Evolutionary conservation across 2,329 filamentous ascomycete genomes (phyloP).

Genomic region (Phialemoniopsis sp.): DNA sequence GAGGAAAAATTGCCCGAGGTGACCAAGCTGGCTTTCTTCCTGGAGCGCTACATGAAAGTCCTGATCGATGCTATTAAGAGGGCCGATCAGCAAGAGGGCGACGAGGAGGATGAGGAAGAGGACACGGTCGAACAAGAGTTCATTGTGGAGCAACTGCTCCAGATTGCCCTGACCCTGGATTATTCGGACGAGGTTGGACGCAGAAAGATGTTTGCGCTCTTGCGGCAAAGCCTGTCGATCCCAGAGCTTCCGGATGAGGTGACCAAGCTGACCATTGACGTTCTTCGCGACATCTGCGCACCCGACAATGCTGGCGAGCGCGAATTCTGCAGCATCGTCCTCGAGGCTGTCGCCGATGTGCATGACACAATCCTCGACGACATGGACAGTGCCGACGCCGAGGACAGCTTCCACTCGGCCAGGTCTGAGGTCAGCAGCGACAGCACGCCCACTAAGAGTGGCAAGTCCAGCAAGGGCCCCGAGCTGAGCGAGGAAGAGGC

Average conservation of each 20-base stretch:
- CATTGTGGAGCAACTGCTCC: constrained; percentile 88
- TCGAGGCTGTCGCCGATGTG: constrained; percentile 93
- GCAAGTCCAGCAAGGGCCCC: constrained; percentile 26
- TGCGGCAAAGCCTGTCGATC: constrained; percentile 80
- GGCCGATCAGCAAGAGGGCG: constrained; percentile 47
- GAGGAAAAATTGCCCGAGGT: constrained; percentile 97
- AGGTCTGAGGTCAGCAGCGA: constrained; percentile 76
- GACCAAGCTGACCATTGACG: constrained; percentile 81
- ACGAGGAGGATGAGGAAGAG: constrained; percentile 67
- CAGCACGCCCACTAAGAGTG: constrained; percentile 46
- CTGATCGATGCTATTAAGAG: constrained; percentile 61
- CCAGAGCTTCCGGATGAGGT: constrained; percentile 88
- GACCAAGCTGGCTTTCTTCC: constrained; percentile 80
- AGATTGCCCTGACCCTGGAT: constrained; percentile 87
- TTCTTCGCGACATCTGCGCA: constrained; percentile 78
- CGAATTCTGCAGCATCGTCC: constrained; percentile 79
- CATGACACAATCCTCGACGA: constrained; percentile 88
- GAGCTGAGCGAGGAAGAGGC: constrained; percentile 61
- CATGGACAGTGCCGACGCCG: constrained; percentile 51
- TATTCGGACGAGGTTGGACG: constrained; percentile 97
- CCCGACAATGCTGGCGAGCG: constrained; percentile 68
- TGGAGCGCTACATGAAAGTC: constrained; percentile 73
- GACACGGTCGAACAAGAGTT: constrained; percentile 90
- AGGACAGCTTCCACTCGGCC: constrained; percentile 92
- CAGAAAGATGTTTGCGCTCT: constrained; percentile 89